A percentile compares a stretch with the other conserved stretches of the same genome.
Evolutionary conservation across 164 flowering plant genomes (phyloP).

Genomic region (Aristolochia californica): DNA sequence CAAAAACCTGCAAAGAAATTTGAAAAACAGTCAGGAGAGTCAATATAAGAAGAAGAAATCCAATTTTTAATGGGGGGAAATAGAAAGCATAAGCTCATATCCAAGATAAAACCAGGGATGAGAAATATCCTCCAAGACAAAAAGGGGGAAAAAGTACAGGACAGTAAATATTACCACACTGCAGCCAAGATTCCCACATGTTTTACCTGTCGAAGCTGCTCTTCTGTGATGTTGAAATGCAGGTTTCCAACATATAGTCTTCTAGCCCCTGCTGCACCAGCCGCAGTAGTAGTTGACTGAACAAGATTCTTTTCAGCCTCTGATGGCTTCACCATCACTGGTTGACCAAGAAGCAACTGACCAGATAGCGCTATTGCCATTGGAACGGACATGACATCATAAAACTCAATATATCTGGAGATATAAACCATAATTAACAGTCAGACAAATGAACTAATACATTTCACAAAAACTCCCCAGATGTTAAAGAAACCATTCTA

Average conservation of each 20-base stretch:
- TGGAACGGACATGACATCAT: slow-evolving; percentile 91
- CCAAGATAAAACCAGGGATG: too few species aligned
- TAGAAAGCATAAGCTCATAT: too few species aligned
- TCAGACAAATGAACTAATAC: too few species aligned
- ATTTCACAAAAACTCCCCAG: too few species aligned
- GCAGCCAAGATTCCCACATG: not conserved
- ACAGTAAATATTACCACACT: too few species aligned
- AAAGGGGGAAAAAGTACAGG: not conserved
- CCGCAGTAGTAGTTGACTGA: slow-evolving; percentile 63
- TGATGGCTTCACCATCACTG: slow-evolving; percentile 89
- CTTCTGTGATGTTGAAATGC: slow-evolving; percentile 89
- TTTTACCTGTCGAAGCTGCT: slow-evolving; percentile 69
- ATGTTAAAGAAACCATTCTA: too few species aligned
- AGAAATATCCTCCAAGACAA: not conserved
- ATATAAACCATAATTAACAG: too few species aligned
- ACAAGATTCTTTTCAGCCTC: slow-evolving; percentile 95
- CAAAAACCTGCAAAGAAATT: slow-evolving; percentile 52
- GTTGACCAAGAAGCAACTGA: slow-evolving; percentile 76
- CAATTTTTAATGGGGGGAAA: too few species aligned
- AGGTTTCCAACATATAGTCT: slow-evolving; percentile 87
- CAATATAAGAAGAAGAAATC: not conserved
- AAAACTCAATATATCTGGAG: slow-evolving; percentile 69
- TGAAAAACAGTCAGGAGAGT: not conserved
- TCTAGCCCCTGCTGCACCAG: slow-evolving; percentile 61
- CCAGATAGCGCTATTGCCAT: slow-evolving; percentile 97